These are phyloP conservation scores for Boletus speciosus DNA, from an alignment of 768 basidiomycete species.

Conservation along the genomic window DNA sequence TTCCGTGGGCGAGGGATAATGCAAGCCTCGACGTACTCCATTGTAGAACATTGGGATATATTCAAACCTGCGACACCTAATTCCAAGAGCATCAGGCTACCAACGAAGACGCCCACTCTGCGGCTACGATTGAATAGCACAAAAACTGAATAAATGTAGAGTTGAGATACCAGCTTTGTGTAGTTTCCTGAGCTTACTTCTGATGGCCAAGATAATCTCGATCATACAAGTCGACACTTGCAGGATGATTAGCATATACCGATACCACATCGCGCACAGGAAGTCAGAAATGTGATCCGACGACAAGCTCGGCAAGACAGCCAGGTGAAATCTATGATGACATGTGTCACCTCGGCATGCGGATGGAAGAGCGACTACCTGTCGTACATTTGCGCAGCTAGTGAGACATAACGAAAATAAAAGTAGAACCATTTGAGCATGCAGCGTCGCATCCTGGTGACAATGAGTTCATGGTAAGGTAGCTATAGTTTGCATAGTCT, in stretches of 20 bases:
- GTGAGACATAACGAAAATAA: constrained; percentile 17
- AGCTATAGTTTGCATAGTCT: neutral
- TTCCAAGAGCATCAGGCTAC: too few species aligned
- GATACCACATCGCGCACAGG: too few species aligned
- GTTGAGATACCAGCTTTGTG: neutral
- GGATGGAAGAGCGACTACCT: neutral
- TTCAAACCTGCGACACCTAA: too few species aligned
- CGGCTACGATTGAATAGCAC: constrained; percentile 36
- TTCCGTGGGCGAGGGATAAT: too few species aligned
- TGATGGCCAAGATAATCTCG: constrained; percentile 14
- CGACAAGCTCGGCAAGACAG: too few species aligned
- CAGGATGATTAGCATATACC: neutral
- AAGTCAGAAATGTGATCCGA: too few species aligned
- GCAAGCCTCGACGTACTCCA: too few species aligned
- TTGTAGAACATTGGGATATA: too few species aligned
- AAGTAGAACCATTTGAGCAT: constrained; percentile 15
- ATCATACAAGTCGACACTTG: constrained; percentile 15
- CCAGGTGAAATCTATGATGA: too few species aligned
- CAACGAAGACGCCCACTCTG: constrained; percentile 22
- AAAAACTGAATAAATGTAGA: constrained; percentile 5
- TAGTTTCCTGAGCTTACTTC: constrained; percentile 18
- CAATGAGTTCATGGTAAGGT: neutral
- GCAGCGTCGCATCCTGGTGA: constrained; percentile 10
- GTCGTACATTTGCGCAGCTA: constrained; percentile 11
- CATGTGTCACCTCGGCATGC: neutral